Percentiles rank a stretch among this genome's conserved stretches.
Evolutionary conservation across 768 basidiomycete genomes (phyloP).

Genomic region (Hygrocybe punicea): DNA sequence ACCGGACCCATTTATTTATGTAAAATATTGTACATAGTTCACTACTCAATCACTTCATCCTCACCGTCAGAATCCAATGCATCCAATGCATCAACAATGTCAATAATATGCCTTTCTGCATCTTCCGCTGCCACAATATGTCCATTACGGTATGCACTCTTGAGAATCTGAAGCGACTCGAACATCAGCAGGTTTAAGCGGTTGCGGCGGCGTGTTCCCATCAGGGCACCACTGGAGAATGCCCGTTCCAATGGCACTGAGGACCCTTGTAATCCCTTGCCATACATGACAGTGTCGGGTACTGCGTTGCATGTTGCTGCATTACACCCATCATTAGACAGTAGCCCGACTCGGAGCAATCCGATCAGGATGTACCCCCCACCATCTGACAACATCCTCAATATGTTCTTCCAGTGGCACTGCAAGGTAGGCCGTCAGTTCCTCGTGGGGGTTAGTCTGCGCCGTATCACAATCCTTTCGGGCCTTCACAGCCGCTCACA

Average conservation of each 20-base stretch:
- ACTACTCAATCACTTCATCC: neutral
- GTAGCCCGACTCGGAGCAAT: too few species aligned
- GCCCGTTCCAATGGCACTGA: conserved; percentile 25
- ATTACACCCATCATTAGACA: too few species aligned
- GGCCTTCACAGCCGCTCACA: neutral
- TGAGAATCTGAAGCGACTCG: conserved; percentile 27
- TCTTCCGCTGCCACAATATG: neutral
- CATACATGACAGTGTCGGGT: conserved; percentile 21
- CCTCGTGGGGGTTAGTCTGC: neutral
- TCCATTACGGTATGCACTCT: conserved; percentile 8
- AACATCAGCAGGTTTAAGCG: conserved; percentile 22
- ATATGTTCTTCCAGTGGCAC: neutral
- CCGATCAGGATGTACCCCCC: too few species aligned
- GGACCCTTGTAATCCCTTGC: conserved; percentile 26
- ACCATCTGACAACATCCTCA: neutral
- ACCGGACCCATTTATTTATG: neutral
- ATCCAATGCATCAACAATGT: neutral
- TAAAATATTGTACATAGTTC: neutral
- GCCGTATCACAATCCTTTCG: neutral
- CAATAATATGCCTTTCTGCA: neutral
- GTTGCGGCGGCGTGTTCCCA: conserved; percentile 17
- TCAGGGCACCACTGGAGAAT: conserved; percentile 28
- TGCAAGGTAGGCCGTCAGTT: neutral
- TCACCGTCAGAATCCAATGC: neutral
- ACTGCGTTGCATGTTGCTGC: conserved; percentile 14